Evolutionary conservation across 768 basidiomycete species (phyloP).

Genomic region (Sistotremastrum suecicum): DNA sequence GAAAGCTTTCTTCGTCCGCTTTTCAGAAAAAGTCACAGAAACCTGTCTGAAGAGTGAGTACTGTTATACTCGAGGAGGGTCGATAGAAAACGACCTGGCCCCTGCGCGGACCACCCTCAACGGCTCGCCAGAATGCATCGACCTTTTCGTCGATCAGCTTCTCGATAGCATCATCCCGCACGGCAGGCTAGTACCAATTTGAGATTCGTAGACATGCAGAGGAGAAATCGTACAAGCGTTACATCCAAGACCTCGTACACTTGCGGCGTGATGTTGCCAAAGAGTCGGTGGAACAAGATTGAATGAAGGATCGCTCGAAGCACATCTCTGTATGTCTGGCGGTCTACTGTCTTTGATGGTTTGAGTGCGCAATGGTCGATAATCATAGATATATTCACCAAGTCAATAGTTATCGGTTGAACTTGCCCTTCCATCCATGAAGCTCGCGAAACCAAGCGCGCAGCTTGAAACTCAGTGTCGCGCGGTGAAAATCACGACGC

Average conservation of each 20-base stretch:
- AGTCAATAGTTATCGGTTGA: constrained; percentile 36
- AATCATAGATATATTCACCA: constrained; percentile 19
- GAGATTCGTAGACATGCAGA: neutral
- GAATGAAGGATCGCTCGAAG: constrained; percentile 67
- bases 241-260: constrained; percentile 73
- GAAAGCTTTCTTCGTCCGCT: constrained; percentile 66
- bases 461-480: too few relatives aligned
- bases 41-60: constrained; percentile 28
- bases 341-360: constrained; percentile 50
- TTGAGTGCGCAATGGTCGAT: neutral
- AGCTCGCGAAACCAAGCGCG: too few relatives aligned
- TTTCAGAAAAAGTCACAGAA: constrained; percentile 62
- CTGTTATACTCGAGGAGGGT: neutral
- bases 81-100: constrained; percentile 40
- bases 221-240: constrained; percentile 48
- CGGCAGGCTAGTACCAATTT: constrained; percentile 42
- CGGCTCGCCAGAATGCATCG: constrained; percentile 61
- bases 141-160: constrained; percentile 63
- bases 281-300: constrained; percentile 71
- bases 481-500: too few relatives aligned
- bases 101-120: constrained; percentile 47
- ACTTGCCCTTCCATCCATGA: too few relatives aligned
- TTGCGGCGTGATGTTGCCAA: constrained; percentile 65
- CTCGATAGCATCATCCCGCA: constrained; percentile 60
- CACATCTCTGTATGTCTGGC: constrained; percentile 58